Percentiles rank a stretch among this genome's conserved stretches.
These are phyloP conservation scores for Aechmea fasciata DNA, from an alignment of 176 grass and related monocot genomes.

Conservation along the genomic window DNA sequence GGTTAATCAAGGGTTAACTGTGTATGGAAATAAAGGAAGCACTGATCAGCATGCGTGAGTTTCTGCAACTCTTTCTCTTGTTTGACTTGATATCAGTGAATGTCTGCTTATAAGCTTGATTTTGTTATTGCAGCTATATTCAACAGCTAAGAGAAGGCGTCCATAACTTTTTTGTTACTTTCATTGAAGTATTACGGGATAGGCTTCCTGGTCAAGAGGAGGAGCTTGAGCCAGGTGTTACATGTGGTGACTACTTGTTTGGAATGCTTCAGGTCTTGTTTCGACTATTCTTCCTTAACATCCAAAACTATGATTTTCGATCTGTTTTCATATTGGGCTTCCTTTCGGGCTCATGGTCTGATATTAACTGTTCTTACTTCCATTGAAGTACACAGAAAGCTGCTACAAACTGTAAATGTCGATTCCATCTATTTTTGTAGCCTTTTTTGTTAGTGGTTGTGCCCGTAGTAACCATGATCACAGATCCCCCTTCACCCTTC, in stretches of 20 bases:
- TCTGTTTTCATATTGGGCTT: neutral
- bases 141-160: conserved; percentile 98
- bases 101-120: conserved; percentile 4
- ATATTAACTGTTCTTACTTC: neutral
- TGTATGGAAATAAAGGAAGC: conserved; percentile 99
- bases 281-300: neutral
- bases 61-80: conserved; percentile 7
- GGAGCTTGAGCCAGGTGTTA: conserved; percentile 99
- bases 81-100: conserved; percentile 5
- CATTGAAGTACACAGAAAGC: neutral
- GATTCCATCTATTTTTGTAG: neutral
- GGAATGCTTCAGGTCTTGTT: conserved; percentile 86
- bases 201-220: conserved; percentile 91
- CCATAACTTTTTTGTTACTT: conserved; percentile 97
- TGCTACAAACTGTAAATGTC: neutral
- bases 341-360: neutral
- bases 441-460: too few relatives aligned
- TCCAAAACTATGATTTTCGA: neutral
- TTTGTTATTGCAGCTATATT: conserved; percentile 70
- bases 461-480: too few relatives aligned
- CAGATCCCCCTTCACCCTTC: too few relatives aligned
- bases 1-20: conserved; percentile 97
- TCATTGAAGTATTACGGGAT: conserved; percentile 89
- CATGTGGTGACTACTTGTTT: conserved; percentile 98
- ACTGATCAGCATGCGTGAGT: conserved; percentile 98